These are phyloP conservation scores for Mycosphaerelloides madeirae DNA, from an alignment of 2,329 filamentous ascomycete species.

Conservation along the genomic window DNA sequence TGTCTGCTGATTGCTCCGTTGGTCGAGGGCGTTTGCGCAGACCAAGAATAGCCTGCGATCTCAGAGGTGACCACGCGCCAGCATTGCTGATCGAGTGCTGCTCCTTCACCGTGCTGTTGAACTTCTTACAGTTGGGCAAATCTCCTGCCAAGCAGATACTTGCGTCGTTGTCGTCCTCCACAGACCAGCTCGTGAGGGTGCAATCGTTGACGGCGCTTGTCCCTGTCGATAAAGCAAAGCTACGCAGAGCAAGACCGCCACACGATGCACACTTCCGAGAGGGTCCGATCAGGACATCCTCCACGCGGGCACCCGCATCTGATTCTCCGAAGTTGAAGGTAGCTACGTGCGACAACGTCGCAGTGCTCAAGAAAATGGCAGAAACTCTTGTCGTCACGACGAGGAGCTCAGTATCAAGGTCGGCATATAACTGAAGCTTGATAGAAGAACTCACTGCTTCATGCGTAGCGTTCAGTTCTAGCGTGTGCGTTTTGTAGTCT, in stretches of 20 bases:
- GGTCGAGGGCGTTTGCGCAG: slow-evolving; percentile 20
- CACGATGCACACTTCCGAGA: slow-evolving; percentile 47
- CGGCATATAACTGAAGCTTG: slow-evolving; percentile 16
- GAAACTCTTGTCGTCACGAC: slow-evolving; percentile 14
- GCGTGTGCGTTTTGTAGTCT: slow-evolving; percentile 4
- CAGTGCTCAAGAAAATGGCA: slow-evolving; percentile 19
- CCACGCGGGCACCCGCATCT: slow-evolving; percentile 5
- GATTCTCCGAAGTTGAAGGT: slow-evolving; percentile 15
- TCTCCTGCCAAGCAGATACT: slow-evolving; percentile 22
- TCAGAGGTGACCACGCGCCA: slow-evolving; percentile 20
- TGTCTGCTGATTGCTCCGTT: too few relatives aligned
- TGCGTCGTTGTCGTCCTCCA: slow-evolving; percentile 26
- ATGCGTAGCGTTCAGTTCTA: slow-evolving; percentile 12
- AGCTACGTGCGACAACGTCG: slow-evolving; percentile 15
- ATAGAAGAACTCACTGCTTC: slow-evolving; percentile 18
- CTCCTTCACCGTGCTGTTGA: slow-evolving; percentile 10
- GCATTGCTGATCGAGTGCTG: slow-evolving; percentile 10
- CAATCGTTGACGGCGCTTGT: slow-evolving; percentile 4
- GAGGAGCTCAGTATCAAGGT: slow-evolving; percentile 22
- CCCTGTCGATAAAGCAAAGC: slow-evolving; percentile 59
- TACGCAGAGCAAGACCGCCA: slow-evolving; percentile 54
- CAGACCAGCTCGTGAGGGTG: slow-evolving; percentile 23
- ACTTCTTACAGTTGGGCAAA: slow-evolving; percentile 10
- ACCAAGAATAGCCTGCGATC: slow-evolving; percentile 24
- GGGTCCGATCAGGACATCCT: slow-evolving; percentile 16